Evolutionary conservation across 805 yeast species (phyloP), one percentile per base, ranked within the genome.

Genomic region (Wickerhamomyces strasburgensis): DNA sequence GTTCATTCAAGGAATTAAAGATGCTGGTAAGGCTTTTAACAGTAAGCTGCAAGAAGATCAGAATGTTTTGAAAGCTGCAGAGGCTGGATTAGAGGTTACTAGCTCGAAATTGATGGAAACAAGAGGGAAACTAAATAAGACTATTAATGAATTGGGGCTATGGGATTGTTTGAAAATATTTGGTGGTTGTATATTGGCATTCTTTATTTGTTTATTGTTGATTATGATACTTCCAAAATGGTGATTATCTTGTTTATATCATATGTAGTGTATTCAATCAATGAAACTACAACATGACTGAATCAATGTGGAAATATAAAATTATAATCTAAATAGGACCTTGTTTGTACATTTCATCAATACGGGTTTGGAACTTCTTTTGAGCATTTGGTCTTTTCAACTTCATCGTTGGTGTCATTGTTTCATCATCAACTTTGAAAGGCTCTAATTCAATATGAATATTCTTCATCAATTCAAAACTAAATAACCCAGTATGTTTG

Each of bases 321-420:
- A 10, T 19, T 27, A 6, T 23, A 32, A 8, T 24, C 34, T 30
- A 39, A 6, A 50, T 21, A 3, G 31, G 38, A 3, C 75, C 75
- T 46, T 72, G 75, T 37, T 47, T 46, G 43, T 73, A 73, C 67
- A 73, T 54, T 4, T 34, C 51, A 27, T 66, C 66, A 39, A 73
- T 62, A 33, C 62, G 68, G n/a, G 43, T 40, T 39, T 56, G 57
- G 48, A 55, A 73, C 23, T 51, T 46, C 50, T 61, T 61, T 68
- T 70, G 62, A 70, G 83, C 26, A 79, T 82, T 39, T 58, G 78
- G 47, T 68, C 63, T 64, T 56, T 68, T 72, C 43, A 73, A 52
- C 51, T 73, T 73, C 50, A 71, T 45, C 5, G 84, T 78, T 31
- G 83, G 84, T 3, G 84, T 78, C 34, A 78, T 55, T 1, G 74